phyloP scores from a whole-genome alignment of 495 filamentous ascomycete species.

The Penicillium waksmanii region DNA sequence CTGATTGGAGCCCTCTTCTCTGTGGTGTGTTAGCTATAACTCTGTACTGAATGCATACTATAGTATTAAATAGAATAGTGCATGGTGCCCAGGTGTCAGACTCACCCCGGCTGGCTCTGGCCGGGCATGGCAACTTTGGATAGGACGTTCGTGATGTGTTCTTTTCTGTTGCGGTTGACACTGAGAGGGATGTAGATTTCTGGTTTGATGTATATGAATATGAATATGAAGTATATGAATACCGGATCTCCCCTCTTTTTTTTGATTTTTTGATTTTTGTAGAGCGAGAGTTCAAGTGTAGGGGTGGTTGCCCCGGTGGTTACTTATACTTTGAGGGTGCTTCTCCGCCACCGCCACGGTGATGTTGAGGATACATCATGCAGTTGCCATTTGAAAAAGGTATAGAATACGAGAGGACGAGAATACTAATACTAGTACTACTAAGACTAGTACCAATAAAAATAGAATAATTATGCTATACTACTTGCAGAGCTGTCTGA shows the following conservation, averaged over 20 bases:
- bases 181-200: background rate
- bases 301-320: background rate
- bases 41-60: background rate
- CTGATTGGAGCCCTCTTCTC: background rate
- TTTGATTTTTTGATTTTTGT: constrained; percentile 1
- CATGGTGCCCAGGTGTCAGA: too few species aligned
- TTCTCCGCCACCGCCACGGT: constrained; percentile 1
- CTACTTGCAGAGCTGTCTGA: too few species aligned
- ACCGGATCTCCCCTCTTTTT: background rate
- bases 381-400: too few species aligned
- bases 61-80: too few species aligned
- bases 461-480: too few species aligned
- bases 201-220: constrained; percentile 1
- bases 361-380: background rate
- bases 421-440: background rate
- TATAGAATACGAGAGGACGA: background rate
- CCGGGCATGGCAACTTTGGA: background rate
- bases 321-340: background rate
- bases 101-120: background rate
- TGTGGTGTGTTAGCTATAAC: background rate
- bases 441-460: background rate
- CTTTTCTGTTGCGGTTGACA: constrained; percentile 3
- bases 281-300: background rate
- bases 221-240: background rate
- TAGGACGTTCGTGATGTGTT: constrained; percentile 1